Conservation (phyloP, 2,329 filamentous ascomycete species). For the Xylariomycetidae sp. region DNA sequence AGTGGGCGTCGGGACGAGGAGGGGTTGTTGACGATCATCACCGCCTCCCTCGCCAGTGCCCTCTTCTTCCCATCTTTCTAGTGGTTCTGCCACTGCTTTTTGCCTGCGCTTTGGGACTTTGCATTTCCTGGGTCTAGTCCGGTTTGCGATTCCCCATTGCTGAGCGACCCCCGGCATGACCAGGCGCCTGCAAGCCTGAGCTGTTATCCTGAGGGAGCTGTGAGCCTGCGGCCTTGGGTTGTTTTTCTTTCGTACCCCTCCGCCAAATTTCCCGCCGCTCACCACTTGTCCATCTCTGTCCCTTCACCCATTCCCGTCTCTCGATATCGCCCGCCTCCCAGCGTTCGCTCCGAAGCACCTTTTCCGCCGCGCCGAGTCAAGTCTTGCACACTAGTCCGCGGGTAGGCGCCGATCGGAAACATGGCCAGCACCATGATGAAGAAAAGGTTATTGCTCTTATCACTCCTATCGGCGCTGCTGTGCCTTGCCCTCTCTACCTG, state of each 20-base stretch:
- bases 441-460: conserved; percentile 20
- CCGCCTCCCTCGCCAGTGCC: neutral
- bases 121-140: neutral
- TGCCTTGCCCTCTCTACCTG: conserved; percentile 4
- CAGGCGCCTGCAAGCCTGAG: too few species aligned
- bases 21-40: conserved; percentile 4
- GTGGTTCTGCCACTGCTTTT: conserved; percentile 1
- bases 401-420: conserved; percentile 4
- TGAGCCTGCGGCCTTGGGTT: too few species aligned
- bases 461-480: too few species aligned
- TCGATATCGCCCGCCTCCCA: too few species aligned
- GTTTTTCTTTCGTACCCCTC: too few species aligned
- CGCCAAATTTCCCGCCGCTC: too few species aligned
- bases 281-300: too few species aligned
- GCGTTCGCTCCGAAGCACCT: too few species aligned
- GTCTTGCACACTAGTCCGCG: conserved; percentile 1
- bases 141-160: conserved; percentile 4
- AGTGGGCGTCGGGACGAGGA: neutral
- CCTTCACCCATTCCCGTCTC: too few species aligned
- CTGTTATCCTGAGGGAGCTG: too few species aligned
- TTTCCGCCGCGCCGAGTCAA: too few species aligned
- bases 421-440: conserved; percentile 19
- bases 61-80: conserved; percentile 1
- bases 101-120: neutral
- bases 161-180: too few species aligned